Conservation (phyloP, 2,329 filamentous ascomycete species). For the Cryphonectria japonica region DNA sequence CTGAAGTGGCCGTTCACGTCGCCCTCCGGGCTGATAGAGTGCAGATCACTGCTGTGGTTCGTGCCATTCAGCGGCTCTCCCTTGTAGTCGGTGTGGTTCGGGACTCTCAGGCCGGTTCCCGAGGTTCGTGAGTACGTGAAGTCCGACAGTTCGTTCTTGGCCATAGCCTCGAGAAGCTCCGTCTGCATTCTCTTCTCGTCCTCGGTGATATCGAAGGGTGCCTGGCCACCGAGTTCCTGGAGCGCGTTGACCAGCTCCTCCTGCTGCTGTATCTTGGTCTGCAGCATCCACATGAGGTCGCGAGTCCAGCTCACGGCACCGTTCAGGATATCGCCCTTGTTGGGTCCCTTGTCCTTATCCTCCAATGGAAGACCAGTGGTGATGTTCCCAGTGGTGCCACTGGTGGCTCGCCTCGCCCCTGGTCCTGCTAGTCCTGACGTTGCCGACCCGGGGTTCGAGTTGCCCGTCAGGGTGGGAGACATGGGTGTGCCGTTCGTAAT, state of each 20-base stretch:
- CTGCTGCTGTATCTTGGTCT: conserved; percentile 86
- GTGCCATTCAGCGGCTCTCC: conserved; percentile 71
- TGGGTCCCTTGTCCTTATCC: conserved; percentile 97
- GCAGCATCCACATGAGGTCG: conserved; percentile 96
- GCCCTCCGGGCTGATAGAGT: conserved; percentile 56
- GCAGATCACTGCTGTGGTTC: conserved; percentile 42
- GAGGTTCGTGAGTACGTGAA: conserved; percentile 84
- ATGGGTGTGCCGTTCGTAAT: conserved; percentile 90
- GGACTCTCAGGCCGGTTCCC: conserved; percentile 86
- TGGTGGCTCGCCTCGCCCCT: conserved; percentile 77
- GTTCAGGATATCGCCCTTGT: conserved; percentile 98
- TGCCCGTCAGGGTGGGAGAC: conserved; percentile 77
- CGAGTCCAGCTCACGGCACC: conserved; percentile 96
- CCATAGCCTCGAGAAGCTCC: conserved; percentile 84
- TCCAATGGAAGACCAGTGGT: conserved; percentile 91
- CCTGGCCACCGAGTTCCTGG: conserved; percentile 70
- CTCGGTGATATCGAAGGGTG: conserved; percentile 83
- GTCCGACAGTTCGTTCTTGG: conserved; percentile 74
- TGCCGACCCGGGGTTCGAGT: conserved; percentile 71
- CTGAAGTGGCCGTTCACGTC: conserved; percentile 26
- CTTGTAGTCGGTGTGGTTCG: conserved; percentile 88
- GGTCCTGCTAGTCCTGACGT: conserved; percentile 88
- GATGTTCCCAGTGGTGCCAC: conserved; percentile 74
- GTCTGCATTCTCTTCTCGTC: conserved; percentile 96
- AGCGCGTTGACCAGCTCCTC: conserved; percentile 82